Conservation (phyloP, 176 grass and related monocot genomes). For the Carex scoparia region DNA sequence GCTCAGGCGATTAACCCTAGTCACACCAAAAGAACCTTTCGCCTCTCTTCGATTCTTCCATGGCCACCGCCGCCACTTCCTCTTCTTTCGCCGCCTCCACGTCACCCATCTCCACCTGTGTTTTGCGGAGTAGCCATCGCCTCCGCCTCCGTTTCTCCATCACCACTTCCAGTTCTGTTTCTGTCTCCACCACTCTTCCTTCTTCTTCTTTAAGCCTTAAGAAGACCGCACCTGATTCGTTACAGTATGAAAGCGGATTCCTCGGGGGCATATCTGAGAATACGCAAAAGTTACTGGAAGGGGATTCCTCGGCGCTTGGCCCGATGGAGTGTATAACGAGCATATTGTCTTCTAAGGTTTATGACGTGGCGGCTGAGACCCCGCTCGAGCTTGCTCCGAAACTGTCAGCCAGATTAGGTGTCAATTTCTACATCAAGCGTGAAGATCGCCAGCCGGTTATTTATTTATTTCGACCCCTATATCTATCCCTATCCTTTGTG, state of each 20-base stretch:
- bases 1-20: too few relatives aligned
- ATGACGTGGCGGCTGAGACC: conserved; percentile 83
- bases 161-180: conserved; percentile 8
- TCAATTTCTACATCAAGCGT: conserved; percentile 73
- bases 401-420: conserved; percentile 61
- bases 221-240: conserved; percentile 53
- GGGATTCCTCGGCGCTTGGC: conserved; percentile 22
- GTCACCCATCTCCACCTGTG: neutral
- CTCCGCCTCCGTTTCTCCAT: neutral
- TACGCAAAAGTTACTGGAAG: neutral
- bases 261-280: conserved; percentile 36
- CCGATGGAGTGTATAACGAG: conserved; percentile 87
- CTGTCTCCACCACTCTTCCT: neutral
- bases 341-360: conserved; percentile 78
- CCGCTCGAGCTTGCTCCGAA: conserved; percentile 68
- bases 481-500: too few relatives aligned
- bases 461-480: too few relatives aligned
- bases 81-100: neutral
- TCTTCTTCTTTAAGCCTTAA: conserved; percentile 26
- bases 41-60: too few relatives aligned
- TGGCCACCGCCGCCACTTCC: conserved; percentile 50
- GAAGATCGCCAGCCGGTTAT: conserved; percentile 90
- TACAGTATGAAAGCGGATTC: conserved; percentile 61
- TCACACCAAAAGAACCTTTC: too few relatives aligned
- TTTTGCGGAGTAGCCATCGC: neutral